Base-by-base conservation (phyloP, 768 basidiomycete species). In the Lactarius sp. region DNA sequence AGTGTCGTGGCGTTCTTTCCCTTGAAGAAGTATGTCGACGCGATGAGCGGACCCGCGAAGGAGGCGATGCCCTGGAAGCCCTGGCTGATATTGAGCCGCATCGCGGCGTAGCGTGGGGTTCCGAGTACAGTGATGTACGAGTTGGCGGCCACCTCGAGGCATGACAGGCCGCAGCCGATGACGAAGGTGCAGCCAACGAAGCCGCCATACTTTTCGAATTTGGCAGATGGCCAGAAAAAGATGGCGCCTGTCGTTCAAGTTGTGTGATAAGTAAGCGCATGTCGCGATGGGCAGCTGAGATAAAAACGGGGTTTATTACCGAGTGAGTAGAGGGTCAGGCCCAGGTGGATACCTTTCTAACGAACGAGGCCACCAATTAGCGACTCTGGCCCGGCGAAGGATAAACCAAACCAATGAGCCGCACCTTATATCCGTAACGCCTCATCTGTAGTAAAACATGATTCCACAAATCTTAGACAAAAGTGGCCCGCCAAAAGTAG, bases 181-280 rank as follows among this genome's bases (percentile, higher is more conserved):
- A 87, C 81, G 70, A 85, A 87, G 1, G 88, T 90, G 71, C 84
- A 85, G 31, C 84, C 84, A 37, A 90, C 85, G 70, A 90, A 90
- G 22, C 87, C 88, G 34, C 83, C 84, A 62, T 87, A 90, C 68
- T 80, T 83, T 58, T 77, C 76, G 70, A 79, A 89, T 68, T 80
- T 83, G 42, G 88, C 87, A 47, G 85, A 86, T 18, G 87, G 86
- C 88, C 88, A 90, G 77, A 89, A 90, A 73, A 88, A 85, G 65
- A 90, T 79, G 27, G 88, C 88, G 55, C 89, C 88, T 75, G 73
- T 47, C 66, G 64, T 51, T 7, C 39, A 49, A 6, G 47, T 42
- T 16, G 20, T 27, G 39, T 41, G 6, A 56, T 16, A 6, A 13
- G 47, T 39, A 6, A 44, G 58, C 47, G 18, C 71, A 66, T 57